A percentile compares a stretch with the other conserved stretches of the same genome.
These are phyloP conservation scores for Pontederia paniculata DNA, from an alignment of 176 grass and related monocot genomes.

Conservation along the genomic window DNA sequence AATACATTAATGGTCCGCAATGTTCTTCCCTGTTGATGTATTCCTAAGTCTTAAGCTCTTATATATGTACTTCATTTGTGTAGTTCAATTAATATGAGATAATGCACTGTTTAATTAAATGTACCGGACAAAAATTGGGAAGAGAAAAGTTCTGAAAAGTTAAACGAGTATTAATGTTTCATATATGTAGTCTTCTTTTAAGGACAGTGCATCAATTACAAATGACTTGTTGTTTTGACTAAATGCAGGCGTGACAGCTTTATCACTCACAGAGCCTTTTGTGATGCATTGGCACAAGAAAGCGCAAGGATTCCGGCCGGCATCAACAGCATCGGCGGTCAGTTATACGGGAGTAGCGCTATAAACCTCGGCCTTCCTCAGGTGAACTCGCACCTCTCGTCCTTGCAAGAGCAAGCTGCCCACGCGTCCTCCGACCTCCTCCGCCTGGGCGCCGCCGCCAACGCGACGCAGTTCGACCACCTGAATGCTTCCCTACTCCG, in stretches of 20 bases:
- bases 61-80: no score
- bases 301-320: constrained; percentile 6
- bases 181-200: no score
- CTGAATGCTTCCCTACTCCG: background rate
- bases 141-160: no score
- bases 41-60: no score
- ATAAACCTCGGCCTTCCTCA: constrained; percentile 7
- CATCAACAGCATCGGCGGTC: background rate
- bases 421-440: constrained; percentile 11
- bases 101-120: no score
- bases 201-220: no score
- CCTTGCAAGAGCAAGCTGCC: constrained; percentile 1
- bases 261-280: constrained; percentile 14
- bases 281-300: constrained; percentile 9
- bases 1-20: no score
- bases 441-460: background rate
- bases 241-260: constrained; percentile 11
- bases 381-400: background rate
- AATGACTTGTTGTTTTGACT: no score
- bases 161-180: no score
- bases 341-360: background rate
- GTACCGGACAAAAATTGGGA: no score
- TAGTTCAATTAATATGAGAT: no score
- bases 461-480: background rate
- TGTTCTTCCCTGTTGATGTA: no score